Percentiles rank a stretch among this genome's conserved stretches.
Evolutionary conservation across 2,329 filamentous ascomycete genomes (phyloP).

Genomic region (Trichoderma citrinoviride): DNA sequence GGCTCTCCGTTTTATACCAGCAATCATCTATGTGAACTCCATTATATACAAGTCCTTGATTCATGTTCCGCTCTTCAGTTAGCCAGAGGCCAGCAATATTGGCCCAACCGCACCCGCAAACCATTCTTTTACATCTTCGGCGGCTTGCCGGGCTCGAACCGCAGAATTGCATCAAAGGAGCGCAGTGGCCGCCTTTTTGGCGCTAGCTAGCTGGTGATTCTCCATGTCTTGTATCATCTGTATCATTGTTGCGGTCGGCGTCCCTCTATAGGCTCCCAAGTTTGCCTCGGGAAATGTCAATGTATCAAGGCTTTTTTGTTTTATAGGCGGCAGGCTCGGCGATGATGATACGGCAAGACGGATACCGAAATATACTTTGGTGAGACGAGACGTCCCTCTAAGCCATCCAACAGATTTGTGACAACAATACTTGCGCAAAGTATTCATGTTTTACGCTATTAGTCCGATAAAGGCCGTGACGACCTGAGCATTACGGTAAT

Average conservation of each 20-base stretch:
- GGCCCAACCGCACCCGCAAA: not conserved
- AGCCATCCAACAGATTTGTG: too few relatives aligned
- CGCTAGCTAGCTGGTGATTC: not conserved
- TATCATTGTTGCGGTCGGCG: not conserved
- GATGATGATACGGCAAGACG: slow-evolving; percentile 16
- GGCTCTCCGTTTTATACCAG: too few relatives aligned
- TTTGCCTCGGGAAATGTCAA: not conserved
- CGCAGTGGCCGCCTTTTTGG: not conserved
- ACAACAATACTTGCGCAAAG: too few relatives aligned
- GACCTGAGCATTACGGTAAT: too few relatives aligned
- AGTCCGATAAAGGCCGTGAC: too few relatives aligned
- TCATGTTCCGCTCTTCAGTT: not conserved
- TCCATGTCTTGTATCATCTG: not conserved
- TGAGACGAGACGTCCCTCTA: too few relatives aligned
- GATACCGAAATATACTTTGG: too few relatives aligned
- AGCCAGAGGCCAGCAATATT: not conserved
- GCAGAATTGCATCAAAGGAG: not conserved
- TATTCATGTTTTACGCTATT: too few relatives aligned
- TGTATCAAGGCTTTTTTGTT: slow-evolving; percentile 2
- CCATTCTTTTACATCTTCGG: not conserved
- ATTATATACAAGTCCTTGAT: not conserved
- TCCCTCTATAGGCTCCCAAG: not conserved
- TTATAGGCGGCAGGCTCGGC: slow-evolving; percentile 1
- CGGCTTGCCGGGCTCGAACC: not conserved
- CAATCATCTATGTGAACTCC: too few relatives aligned